Evolutionary conservation across 1,284 basidiomycete genomes (phyloP).

Genomic region (Ganoderma meredithae): DNA sequence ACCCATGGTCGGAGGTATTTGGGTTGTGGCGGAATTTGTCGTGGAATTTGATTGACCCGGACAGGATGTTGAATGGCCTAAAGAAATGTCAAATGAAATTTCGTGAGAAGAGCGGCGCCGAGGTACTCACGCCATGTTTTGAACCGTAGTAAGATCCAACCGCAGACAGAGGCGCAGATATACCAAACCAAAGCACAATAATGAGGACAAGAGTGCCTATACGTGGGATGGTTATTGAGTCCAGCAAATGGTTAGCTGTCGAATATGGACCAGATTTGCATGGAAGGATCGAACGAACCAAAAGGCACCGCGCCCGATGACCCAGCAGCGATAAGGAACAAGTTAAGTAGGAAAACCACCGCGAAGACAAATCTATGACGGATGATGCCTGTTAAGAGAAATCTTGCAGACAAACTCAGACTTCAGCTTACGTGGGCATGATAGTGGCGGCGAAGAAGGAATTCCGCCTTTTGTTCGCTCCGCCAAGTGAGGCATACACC

Average conservation of each 20-base stretch:
- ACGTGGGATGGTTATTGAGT: slow-evolving; percentile 7
- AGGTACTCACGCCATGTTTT: slow-evolving; percentile 79
- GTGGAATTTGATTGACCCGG: slow-evolving; percentile 91
- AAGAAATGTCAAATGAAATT: not conserved
- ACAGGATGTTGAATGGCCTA: slow-evolving; percentile 83
- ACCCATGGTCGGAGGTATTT: slow-evolving; percentile 86
- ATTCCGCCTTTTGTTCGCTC: slow-evolving; percentile 82
- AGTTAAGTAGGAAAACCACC: slow-evolving; percentile 85
- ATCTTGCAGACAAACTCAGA: slow-evolving; percentile 8
- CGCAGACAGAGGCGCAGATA: slow-evolving; percentile 86
- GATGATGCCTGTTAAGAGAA: slow-evolving; percentile 13
- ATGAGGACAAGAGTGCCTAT: slow-evolving; percentile 89
- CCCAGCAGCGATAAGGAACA: slow-evolving; percentile 85
- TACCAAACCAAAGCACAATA: slow-evolving; percentile 94
- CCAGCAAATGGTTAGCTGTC: not conserved
- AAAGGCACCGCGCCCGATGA: slow-evolving; percentile 98
- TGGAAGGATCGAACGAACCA: slow-evolving; percentile 52
- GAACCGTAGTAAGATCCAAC: slow-evolving; percentile 83
- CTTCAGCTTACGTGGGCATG: slow-evolving; percentile 79
- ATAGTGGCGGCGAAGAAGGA: slow-evolving; percentile 89
- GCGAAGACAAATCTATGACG: slow-evolving; percentile 74
- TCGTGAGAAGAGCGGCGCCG: not conserved
- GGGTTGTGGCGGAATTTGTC: slow-evolving; percentile 88
- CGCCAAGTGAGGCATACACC: slow-evolving; percentile 86
- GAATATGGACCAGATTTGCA: slow-evolving; percentile 7